Evolutionary conservation across 768 basidiomycete genomes (phyloP).

Genomic region (Dioszegia hungarica): DNA sequence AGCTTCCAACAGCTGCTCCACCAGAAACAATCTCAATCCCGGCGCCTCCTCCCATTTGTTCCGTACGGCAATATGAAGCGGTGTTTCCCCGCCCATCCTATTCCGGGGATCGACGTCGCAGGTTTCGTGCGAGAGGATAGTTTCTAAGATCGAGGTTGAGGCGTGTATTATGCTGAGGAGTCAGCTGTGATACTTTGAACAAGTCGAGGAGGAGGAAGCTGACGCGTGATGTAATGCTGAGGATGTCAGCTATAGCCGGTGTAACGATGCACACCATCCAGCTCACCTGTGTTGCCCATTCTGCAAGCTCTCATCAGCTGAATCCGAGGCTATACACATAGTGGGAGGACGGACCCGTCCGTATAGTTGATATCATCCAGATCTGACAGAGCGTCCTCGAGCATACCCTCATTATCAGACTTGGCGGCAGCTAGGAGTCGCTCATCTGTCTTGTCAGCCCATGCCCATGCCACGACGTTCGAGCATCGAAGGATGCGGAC

Average conservation of each 20-base stretch:
- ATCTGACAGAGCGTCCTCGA: conserved; percentile 60
- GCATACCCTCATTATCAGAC: conserved; percentile 64
- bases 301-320: conserved; percentile 26
- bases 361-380: conserved; percentile 64
- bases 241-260: not conserved
- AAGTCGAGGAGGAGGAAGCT: conserved; percentile 29
- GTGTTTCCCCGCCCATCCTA: conserved; percentile 64
- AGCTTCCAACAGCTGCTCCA: conserved; percentile 60
- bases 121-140: conserved; percentile 65
- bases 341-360: conserved; percentile 61
- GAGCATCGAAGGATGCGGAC: not conserved
- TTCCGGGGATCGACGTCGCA: conserved; percentile 81
- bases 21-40: conserved; percentile 56
- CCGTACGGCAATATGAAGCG: conserved; percentile 65
- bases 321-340: not conserved
- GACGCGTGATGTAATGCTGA: conserved; percentile 72
- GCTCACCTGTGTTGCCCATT: conserved; percentile 71
- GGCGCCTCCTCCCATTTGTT: conserved; percentile 56
- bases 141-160: conserved; percentile 63
- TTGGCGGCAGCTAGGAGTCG: conserved; percentile 68
- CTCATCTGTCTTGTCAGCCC: conserved; percentile 57
- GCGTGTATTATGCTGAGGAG: conserved; percentile 54
- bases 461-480: not conserved
- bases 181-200: not conserved
- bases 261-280: not conserved